These are phyloP conservation scores for Botryotinia narcissicola DNA, from an alignment of 2,329 filamentous ascomycete species.

Conservation along the genomic window DNA sequence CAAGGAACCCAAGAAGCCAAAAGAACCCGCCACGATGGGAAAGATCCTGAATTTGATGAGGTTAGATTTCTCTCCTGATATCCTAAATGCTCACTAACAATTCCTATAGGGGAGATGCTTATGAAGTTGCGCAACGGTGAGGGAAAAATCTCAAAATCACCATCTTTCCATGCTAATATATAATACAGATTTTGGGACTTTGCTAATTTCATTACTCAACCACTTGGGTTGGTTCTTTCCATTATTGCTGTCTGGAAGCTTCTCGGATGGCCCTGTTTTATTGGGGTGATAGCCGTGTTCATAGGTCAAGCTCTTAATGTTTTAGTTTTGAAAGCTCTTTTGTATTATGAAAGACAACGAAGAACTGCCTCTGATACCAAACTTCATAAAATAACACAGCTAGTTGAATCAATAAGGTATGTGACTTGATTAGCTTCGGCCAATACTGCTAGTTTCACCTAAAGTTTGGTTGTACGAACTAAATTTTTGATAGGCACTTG, in stretches of 20 bases:
- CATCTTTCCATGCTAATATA: neutral
- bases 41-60: constrained; percentile 89
- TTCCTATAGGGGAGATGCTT: constrained; percentile 56
- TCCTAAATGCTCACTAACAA: constrained; percentile 9
- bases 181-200: constrained; percentile 76
- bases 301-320: constrained; percentile 69
- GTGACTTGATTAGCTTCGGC: neutral
- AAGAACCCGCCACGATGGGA: constrained; percentile 73
- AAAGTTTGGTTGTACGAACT: neutral
- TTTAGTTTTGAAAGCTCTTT: constrained; percentile 61
- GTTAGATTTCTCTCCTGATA: constrained; percentile 38
- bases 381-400: constrained; percentile 78
- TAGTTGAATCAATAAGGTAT: constrained; percentile 59
- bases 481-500: constrained; percentile 26
- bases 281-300: constrained; percentile 68
- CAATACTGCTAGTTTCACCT: neutral
- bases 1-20: constrained; percentile 38
- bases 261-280: constrained; percentile 74
- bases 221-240: constrained; percentile 72
- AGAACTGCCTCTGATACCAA: constrained; percentile 73
- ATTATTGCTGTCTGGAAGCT: constrained; percentile 72
- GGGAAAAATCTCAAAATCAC: neutral
- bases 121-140: constrained; percentile 68
- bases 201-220: constrained; percentile 69
- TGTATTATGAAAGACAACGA: constrained; percentile 69